phyloP scores from a whole-genome alignment of 73 alveolate genomes.

The Urostyla sp. region DNA sequence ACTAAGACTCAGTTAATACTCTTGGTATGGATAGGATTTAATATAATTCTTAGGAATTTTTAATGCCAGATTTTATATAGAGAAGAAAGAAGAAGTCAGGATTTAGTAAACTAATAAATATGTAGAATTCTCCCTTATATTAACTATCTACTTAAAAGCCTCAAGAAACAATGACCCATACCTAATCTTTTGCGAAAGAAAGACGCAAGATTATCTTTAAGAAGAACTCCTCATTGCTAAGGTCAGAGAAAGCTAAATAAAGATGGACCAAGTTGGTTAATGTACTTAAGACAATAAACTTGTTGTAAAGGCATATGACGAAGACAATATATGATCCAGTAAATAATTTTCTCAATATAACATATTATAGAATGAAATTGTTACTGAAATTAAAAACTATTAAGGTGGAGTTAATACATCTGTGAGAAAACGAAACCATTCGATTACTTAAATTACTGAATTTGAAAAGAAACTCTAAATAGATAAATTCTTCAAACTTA shows the following conservation, averaged over 20 bases:
- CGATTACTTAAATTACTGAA: background rate
- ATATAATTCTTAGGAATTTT: too few species aligned
- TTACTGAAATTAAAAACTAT: slow-evolving; percentile 48
- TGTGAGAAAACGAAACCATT: background rate
- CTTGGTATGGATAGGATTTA: too few species aligned
- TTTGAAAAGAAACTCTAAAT: slow-evolving; percentile 30
- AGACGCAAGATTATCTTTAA: background rate
- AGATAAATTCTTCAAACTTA: slow-evolving; percentile 44
- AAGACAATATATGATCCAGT: slow-evolving; percentile 59
- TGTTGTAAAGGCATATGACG: slow-evolving; percentile 37
- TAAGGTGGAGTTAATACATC: slow-evolving; percentile 21
- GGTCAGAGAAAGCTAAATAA: slow-evolving; percentile 17
- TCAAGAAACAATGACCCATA: background rate
- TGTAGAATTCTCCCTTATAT: too few species aligned
- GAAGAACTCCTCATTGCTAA: too few species aligned
- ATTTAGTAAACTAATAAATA: background rate
- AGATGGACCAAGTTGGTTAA: slow-evolving; percentile 54
- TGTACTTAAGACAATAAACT: slow-evolving; percentile 38
- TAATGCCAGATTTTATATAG: too few species aligned
- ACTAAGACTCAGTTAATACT: background rate
- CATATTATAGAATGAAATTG: slow-evolving; percentile 47
- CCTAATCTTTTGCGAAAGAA: background rate
- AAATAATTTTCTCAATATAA: background rate
- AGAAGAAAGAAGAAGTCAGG: background rate
- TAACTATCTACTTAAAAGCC: background rate